Evolutionary conservation across 768 basidiomycete genomes (phyloP).

Genomic region (Melanogaster broomeanus): DNA sequence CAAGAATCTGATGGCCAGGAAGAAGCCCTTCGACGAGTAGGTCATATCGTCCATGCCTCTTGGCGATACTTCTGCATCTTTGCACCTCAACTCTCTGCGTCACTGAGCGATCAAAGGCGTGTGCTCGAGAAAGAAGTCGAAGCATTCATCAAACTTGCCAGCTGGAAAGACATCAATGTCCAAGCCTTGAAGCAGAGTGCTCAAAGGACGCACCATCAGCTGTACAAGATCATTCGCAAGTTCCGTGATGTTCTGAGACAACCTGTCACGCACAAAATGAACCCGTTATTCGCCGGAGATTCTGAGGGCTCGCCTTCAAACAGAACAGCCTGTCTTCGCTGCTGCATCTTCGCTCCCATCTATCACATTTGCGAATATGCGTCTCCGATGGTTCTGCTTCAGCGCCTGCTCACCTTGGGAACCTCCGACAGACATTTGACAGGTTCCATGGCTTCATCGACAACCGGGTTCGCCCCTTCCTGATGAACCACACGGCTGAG

Average conservation of each 20-base stretch:
- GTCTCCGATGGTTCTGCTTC: background rate
- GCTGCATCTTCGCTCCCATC: background rate
- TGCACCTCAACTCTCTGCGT: constrained; percentile 42
- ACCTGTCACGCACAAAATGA: constrained; percentile 52
- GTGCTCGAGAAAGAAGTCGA: constrained; percentile 78
- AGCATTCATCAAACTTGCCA: constrained; percentile 90
- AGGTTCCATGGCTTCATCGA: constrained; percentile 50
- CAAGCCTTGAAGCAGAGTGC: constrained; percentile 92
- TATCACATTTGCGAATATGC: constrained; percentile 1
- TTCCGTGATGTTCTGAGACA: constrained; percentile 88
- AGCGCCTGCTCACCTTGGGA: constrained; percentile 41
- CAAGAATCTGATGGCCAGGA: constrained; percentile 31
- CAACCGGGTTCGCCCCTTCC: constrained; percentile 42
- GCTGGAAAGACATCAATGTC: constrained; percentile 98
- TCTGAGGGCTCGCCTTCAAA: constrained; percentile 30
- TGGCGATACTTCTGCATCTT: constrained; percentile 67
- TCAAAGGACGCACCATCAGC: constrained; percentile 82
- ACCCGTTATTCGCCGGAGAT: constrained; percentile 36
- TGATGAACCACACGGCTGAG: constrained; percentile 41
- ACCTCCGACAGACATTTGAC: constrained; percentile 51
- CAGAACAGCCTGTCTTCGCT: constrained; percentile 12
- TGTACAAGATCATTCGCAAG: constrained; percentile 89
- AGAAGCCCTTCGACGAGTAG: constrained; percentile 48
- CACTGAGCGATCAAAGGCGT: constrained; percentile 57
- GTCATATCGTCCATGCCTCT: constrained; percentile 61